These are phyloP conservation scores for Gracilaria vermiculophylla DNA, from an alignment of 23 red algal species.

Conservation along the genomic window DNA sequence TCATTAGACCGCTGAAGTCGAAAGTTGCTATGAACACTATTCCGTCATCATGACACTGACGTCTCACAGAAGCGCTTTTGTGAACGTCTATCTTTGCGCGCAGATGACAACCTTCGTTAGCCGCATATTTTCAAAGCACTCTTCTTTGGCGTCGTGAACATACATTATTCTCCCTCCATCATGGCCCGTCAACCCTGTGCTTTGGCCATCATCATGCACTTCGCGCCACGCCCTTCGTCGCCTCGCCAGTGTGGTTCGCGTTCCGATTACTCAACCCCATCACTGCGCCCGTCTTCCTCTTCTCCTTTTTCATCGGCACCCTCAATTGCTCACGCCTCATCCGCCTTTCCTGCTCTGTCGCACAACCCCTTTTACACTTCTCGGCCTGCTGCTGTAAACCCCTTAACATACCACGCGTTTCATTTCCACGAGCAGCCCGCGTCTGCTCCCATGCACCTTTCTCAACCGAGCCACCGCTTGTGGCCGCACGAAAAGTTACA, in stretches of 20 bases:
- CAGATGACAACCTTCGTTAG: no score
- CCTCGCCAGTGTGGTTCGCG: conserved; percentile 21
- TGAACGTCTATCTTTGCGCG: no score
- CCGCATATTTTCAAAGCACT: no score
- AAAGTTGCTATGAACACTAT: no score
- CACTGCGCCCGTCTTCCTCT: not conserved
- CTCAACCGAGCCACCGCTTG: not conserved
- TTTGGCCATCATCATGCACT: conserved; percentile 28
- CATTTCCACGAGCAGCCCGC: not conserved
- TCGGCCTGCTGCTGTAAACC: not conserved
- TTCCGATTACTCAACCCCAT: not conserved
- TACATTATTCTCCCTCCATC: not conserved
- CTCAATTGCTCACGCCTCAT: no score
- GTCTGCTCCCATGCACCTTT: not conserved
- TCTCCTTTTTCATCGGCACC: not conserved
- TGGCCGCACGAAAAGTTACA: not conserved
- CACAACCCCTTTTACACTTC: not conserved
- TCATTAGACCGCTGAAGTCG: no score
- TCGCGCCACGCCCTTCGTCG: conserved; percentile 19
- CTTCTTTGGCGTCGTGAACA: no score
- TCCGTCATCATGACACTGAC: no score
- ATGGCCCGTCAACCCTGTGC: not conserved
- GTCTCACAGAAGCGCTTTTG: no score
- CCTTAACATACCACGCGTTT: not conserved
- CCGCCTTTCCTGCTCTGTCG: not conserved